A percentile compares a stretch with the other conserved stretches of the same genome.
phyloP scores from a whole-genome alignment of 805 yeast species.

The Candida adriatica region DNA sequence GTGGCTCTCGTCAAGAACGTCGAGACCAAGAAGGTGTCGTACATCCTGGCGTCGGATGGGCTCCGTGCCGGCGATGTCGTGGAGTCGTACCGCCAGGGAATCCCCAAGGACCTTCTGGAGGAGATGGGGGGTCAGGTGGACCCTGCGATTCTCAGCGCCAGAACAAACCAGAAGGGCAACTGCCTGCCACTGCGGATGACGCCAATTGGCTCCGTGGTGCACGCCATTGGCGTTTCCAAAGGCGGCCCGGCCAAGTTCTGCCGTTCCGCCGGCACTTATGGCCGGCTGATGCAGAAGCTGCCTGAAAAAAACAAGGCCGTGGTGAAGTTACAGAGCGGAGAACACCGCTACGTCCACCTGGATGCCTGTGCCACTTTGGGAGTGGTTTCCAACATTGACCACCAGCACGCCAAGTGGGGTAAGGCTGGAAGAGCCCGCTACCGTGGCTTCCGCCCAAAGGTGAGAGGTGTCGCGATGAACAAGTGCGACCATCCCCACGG shows the following conservation, averaged over 20 bases:
- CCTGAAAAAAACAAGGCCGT: constrained; percentile 67
- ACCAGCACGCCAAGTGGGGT: constrained; percentile 84
- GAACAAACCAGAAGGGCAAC: constrained; percentile 88
- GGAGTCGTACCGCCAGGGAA: constrained; percentile 84
- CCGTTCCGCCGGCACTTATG: constrained; percentile 92
- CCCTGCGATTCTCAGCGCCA: constrained; percentile 82
- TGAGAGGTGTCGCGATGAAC: constrained; percentile 98
- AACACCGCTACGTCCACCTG: constrained; percentile 80
- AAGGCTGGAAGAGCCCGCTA: constrained; percentile 95
- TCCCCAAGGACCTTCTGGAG: constrained; percentile 63
- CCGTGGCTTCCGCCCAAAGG: constrained; percentile 89
- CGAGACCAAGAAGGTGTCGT: constrained; percentile 56
- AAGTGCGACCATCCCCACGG: constrained; percentile 98
- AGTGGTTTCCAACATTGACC: constrained; percentile 86
- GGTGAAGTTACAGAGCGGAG: constrained; percentile 83
- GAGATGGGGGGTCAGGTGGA: constrained; percentile 91
- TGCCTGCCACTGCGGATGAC: constrained; percentile 89
- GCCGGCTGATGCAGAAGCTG: constrained; percentile 73
- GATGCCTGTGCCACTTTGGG: constrained; percentile 94
- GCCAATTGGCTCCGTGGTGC: constrained; percentile 90
- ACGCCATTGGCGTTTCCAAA: constrained; percentile 73
- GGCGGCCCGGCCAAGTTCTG: constrained; percentile 84
- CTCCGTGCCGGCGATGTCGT: constrained; percentile 87
- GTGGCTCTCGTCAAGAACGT: constrained; percentile 75
- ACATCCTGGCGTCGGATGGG: constrained; percentile 89